Evolutionary conservation across 2,329 filamentous ascomycete species (phyloP), one percentile per base, ranked within the genome.

Genomic region (Trichophyton equinum): DNA sequence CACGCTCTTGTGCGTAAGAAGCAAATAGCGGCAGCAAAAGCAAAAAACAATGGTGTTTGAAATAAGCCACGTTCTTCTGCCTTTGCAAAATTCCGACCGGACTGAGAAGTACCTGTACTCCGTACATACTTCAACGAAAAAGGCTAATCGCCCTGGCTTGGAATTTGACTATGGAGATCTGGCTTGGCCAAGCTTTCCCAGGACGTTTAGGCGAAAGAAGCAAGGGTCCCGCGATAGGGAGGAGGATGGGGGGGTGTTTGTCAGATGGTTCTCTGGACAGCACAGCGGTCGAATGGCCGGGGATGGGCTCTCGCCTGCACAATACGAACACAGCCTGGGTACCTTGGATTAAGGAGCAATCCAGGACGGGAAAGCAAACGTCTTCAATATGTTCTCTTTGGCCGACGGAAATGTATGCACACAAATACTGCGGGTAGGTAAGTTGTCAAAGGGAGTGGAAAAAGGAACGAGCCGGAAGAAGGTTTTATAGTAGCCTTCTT

Each of bases 181-280:
- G 44, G 44, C 40, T 59, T 25, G 44, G 57, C 57, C 42, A 59
- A 59, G 57, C 57, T 59, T 59, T 59, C 20, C 57, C 42, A 44
- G 57, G 57, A 18, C 33, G 27, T 49, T 44, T 59, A 59, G 57
- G 42, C 57, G 57, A 59, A 36, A 36, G 44, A 25, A 13, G 18
- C 57, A 46, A 30, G 38, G 53, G 27, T 33, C 33, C 33, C 33
- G 33, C 33, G 11, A 4, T 11, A 9, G 33, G 33, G 6, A 9
- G 33, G 33, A 2, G 8, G 9, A 36, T 6, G 33, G 33, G 33
- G 33, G 33, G 33, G 25, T 27, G 27, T 36, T 13, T 11, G 33
- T 13, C 33, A 36, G 33, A 36, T 36, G 11, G 11, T 36, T 36
- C 27, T 36, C 2, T 36, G 8, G 33, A 36, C 33, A 36, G 9